phyloP scores from a whole-genome alignment of 2,329 filamentous ascomycete genomes.

The Curvularia hawaiiensis region DNA sequence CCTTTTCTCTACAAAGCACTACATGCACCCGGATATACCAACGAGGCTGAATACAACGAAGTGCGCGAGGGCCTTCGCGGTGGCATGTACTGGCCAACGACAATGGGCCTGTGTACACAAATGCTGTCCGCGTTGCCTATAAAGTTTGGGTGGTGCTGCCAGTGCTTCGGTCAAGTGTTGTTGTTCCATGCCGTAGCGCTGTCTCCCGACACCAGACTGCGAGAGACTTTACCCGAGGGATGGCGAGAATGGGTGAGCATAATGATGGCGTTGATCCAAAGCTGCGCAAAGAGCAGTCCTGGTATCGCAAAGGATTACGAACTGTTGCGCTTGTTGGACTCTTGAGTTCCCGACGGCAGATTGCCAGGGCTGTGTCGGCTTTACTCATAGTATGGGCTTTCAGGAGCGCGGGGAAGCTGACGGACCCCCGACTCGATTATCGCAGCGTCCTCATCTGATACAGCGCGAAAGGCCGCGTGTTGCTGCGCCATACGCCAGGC shows the following conservation, averaged over 20 bases:
- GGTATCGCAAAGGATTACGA: conserved; percentile 45
- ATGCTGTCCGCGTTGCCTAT: conserved; percentile 45
- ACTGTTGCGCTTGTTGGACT: conserved; percentile 39
- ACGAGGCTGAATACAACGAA: conserved; percentile 40
- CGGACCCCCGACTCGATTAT: background rate
- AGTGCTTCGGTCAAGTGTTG: conserved; percentile 46
- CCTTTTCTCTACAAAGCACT: conserved; percentile 48
- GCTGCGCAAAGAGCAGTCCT: conserved; percentile 40
- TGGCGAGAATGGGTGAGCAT: conserved; percentile 46
- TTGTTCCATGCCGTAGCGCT: conserved; percentile 41
- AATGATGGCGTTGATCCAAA: conserved; percentile 44
- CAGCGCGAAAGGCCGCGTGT: background rate
- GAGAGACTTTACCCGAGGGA: conserved; percentile 39
- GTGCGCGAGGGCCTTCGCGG: conserved; percentile 36
- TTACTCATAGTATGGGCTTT: background rate
- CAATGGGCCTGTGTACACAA: conserved; percentile 43
- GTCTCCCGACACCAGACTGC: conserved; percentile 35
- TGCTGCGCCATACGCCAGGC: conserved; percentile 4
- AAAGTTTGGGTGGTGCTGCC: conserved; percentile 47
- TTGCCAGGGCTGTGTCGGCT: background rate
- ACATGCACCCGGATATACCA: conserved; percentile 38
- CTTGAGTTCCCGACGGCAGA: background rate
- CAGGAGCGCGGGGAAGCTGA: background rate
- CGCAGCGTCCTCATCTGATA: background rate
- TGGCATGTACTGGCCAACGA: conserved; percentile 47